Evolutionary conservation across 352 stramenopile species (phyloP), one percentile per base, ranked within the genome.

Genomic region (Pythium sp.): DNA sequence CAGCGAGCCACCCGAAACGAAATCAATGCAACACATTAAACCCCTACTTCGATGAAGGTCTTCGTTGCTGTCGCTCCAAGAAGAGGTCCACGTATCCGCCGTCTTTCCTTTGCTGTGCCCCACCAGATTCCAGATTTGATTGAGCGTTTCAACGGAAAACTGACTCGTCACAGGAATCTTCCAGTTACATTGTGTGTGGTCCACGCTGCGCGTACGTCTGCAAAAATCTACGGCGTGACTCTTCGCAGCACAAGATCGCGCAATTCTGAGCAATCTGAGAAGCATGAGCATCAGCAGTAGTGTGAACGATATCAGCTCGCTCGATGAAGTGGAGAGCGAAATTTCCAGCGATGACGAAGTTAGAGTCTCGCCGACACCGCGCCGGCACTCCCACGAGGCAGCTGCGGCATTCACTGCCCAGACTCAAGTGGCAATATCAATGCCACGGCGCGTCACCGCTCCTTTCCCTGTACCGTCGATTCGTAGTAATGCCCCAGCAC

Each of bases 321-420:
- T 71, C n/a, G 65, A 38, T 15, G 58, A 66, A 46, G 36, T 57
- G 7, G 65, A 60, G 30, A 66, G 65, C 36, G 57, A 65, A 12
- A 4, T n/a, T 12, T 70, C 65, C 18, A 51, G 9, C 22, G 65
- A 61, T 46, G 47, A 36, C 20, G 65, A 57, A 22, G 36, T n/a
- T 18, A 62, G 41, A 20, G 49, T 71, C 6, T 58, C 65, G 20
- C 65, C 65, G 11, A n/a, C 34, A 24, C 28, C 28, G 9, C 59
- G 43, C n/a, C 26, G 20, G 15, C 34, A 34, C 28, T 65, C 59
- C 18, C 51, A 62, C 36, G 43, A 28, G 36, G 20, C 26, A 34
- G 53, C 47, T 14, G 15, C 32, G 11, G 14, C 38, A 15, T 20
- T 28, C 36, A 15, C 34, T 51, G 18, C n/a, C 57, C 30, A 47